Evolutionary conservation across 352 stramenopile species (phyloP).

Genomic region (Globisporangium barbulae): DNA sequence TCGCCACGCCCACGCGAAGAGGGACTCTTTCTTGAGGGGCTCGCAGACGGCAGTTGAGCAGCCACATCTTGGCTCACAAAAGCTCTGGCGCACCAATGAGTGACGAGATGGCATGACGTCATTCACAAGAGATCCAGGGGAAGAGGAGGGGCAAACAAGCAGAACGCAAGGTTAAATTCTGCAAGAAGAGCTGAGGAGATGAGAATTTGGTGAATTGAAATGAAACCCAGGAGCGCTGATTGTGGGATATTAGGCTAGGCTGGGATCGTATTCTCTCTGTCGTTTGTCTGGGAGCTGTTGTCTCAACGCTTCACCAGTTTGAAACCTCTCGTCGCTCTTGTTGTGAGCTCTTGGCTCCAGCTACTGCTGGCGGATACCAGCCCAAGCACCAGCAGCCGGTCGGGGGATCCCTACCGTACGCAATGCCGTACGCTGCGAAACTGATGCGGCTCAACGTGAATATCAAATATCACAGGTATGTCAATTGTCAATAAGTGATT

Average conservation of each 20-base stretch:
- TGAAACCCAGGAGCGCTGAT: no score
- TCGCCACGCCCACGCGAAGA: background rate
- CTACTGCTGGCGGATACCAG: background rate
- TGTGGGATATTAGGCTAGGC: no score
- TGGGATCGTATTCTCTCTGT: no score
- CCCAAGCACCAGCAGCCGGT: background rate
- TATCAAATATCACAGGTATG: background rate
- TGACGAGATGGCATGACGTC: slow-evolving; percentile 7
- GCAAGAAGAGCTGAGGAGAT: background rate
- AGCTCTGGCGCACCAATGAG: background rate
- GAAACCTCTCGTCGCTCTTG: background rate
- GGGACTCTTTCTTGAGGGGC: background rate
- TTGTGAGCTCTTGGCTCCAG: no score
- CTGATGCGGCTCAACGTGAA: background rate
- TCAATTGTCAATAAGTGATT: background rate
- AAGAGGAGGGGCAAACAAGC: background rate
- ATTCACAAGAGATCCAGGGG: background rate
- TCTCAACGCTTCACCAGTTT: background rate
- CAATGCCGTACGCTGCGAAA: background rate
- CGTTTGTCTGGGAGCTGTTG: no score
- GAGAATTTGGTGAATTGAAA: background rate
- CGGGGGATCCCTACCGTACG: background rate
- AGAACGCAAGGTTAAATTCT: slow-evolving; percentile 5
- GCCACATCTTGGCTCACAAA: background rate
- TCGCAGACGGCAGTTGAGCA: background rate